Evolutionary conservation across 768 basidiomycete species (phyloP).

Genomic region (Cytidiella melzeri): DNA sequence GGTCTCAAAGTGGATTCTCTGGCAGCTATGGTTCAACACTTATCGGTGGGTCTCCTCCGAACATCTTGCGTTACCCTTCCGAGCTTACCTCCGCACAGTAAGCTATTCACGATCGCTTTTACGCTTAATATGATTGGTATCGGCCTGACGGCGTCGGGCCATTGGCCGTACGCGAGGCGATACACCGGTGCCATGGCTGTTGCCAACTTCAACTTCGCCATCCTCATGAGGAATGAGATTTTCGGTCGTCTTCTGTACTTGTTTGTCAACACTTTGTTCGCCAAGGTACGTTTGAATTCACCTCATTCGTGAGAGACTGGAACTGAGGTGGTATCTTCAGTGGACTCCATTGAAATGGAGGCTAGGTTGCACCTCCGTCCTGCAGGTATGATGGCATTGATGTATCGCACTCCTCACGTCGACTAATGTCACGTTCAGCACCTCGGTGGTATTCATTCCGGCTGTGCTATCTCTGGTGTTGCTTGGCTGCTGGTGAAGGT

Average conservation of each 20-base stretch:
- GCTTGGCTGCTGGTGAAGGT: constrained; percentile 65
- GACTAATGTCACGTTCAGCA: constrained; percentile 36
- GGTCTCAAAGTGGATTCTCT: constrained; percentile 52
- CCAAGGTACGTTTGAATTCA: constrained; percentile 45
- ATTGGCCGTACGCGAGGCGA: constrained; percentile 60
- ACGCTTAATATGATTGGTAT: constrained; percentile 55
- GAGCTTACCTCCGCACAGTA: constrained; percentile 35
- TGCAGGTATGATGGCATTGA: no score
- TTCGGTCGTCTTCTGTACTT: constrained; percentile 75
- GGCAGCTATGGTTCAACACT: constrained; percentile 73
- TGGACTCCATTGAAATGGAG: constrained; percentile 73
- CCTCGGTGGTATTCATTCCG: constrained; percentile 75
- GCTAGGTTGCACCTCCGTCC: constrained; percentile 64
- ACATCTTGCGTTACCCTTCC: not conserved
- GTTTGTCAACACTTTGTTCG: constrained; percentile 65
- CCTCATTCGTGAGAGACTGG: no score
- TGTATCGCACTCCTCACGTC: no score
- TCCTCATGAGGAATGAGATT: constrained; percentile 76
- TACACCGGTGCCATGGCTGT: constrained; percentile 69
- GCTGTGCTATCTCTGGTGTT: constrained; percentile 66
- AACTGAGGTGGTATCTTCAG: no score
- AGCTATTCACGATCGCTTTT: constrained; percentile 65
- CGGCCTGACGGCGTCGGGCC: constrained; percentile 51
- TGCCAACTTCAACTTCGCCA: constrained; percentile 66
- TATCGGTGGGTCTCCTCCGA: constrained; percentile 46